A percentile compares a stretch with the other conserved stretches of the same genome.
Evolutionary conservation across 2,329 filamentous ascomycete species (phyloP).

Genomic region (Rachicladosporium sp.): DNA sequence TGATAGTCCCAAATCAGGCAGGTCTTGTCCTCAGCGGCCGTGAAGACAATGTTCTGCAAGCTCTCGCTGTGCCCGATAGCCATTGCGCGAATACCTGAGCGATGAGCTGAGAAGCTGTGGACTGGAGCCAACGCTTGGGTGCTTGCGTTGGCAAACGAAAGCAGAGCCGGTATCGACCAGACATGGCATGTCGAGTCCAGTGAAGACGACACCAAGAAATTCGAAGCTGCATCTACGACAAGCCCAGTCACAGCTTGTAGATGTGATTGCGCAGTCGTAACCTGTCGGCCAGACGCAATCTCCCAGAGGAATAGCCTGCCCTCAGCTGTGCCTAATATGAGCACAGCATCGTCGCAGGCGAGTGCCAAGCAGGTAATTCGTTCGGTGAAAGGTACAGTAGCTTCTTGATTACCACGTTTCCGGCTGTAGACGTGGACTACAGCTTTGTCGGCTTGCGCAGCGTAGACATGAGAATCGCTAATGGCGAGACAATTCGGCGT

Average conservation of each 20-base stretch:
- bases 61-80: conserved; percentile 53
- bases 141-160: conserved; percentile 46
- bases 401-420: conserved; percentile 74
- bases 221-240: conserved; percentile 54
- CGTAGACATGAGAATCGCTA: conserved; percentile 73
- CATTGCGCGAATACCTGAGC: conserved; percentile 57
- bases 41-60: conserved; percentile 71
- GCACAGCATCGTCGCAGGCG: conserved; percentile 52
- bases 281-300: conserved; percentile 62
- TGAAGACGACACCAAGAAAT: conserved; percentile 65
- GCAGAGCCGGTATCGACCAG: conserved; percentile 69
- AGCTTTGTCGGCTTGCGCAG: conserved; percentile 81
- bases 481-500: conserved; percentile 66
- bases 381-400: conserved; percentile 76
- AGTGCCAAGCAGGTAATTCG: conserved; percentile 67
- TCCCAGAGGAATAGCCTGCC: conserved; percentile 89
- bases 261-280: conserved; percentile 65
- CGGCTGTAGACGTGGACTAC: conserved; percentile 87
- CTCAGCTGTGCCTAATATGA: conserved; percentile 71
- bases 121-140: conserved; percentile 55
- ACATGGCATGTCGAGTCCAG: conserved; percentile 84
- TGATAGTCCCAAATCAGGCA: conserved; percentile 89
- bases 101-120: conserved; percentile 65
- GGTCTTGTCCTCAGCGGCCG: conserved; percentile 73
- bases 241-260: conserved; percentile 70